Evolutionary conservation across 768 basidiomycete species (phyloP).

Genomic region (Lactarius pseudohatsudake): DNA sequence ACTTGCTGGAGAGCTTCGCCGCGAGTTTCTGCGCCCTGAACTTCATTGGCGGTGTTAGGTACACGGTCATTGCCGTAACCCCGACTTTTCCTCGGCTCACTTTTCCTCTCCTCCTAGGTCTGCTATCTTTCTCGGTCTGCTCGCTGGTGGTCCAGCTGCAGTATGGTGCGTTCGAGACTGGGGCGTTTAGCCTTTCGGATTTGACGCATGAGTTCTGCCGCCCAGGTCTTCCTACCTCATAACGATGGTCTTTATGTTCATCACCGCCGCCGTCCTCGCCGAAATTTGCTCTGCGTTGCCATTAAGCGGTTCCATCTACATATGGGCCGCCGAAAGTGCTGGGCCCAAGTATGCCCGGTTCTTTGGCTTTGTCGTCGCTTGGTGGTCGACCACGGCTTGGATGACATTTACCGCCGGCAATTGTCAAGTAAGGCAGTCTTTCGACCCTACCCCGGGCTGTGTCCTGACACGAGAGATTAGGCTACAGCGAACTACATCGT

Average conservation of each 20-base stretch:
- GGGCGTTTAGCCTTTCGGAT: background rate
- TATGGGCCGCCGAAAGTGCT: slow-evolving; percentile 93
- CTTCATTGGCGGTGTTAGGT: slow-evolving; percentile 85
- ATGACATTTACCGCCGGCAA: slow-evolving; percentile 91
- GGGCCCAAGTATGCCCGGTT: slow-evolving; percentile 85
- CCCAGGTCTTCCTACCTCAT: slow-evolving; percentile 80
- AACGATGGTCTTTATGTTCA: slow-evolving; percentile 83
- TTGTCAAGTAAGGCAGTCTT: slow-evolving; percentile 60
- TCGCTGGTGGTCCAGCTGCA: slow-evolving; percentile 85
- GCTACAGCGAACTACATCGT: slow-evolving; percentile 89
- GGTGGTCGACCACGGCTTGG: slow-evolving; percentile 96
- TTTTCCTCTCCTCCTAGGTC: slow-evolving; percentile 46
- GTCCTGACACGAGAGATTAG: slow-evolving; percentile 39
- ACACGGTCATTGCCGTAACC: background rate
- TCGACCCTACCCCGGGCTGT: too few relatives aligned
- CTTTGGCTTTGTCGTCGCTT: slow-evolving; percentile 87
- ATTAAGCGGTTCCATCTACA: slow-evolving; percentile 88
- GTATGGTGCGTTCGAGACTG: slow-evolving; percentile 54
- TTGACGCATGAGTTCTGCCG: slow-evolving; percentile 23
- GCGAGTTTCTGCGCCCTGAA: slow-evolving; percentile 89
- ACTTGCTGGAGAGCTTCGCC: slow-evolving; percentile 79
- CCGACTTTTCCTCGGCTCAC: slow-evolving; percentile 21
- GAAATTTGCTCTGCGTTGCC: slow-evolving; percentile 90
- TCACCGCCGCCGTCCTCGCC: slow-evolving; percentile 83
- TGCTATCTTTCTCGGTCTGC: slow-evolving; percentile 74